Base-by-base conservation (phyloP, 305 asterid genomes). In the Coffea humblotiana region DNA sequence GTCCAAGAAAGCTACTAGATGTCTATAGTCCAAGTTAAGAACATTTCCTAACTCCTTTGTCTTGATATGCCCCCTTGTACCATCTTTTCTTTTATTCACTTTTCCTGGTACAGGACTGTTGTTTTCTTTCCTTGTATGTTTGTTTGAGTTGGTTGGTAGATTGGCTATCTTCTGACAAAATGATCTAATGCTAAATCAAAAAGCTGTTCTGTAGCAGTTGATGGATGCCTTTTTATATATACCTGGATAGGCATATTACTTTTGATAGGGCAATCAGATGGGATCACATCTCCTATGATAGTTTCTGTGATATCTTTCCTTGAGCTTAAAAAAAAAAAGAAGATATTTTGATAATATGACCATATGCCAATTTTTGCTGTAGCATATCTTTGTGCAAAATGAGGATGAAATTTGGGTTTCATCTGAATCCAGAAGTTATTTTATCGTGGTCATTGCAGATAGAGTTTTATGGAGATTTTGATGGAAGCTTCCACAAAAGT, bases 391-490 rank as follows among this genome's bases (percentile, higher is more conserved):
- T 54, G 45, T 52, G 16, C 45, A 1, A 14, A 13, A 47, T 32
- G 18, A 49, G 70, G 60, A 63, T 79, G 48, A 15, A 65, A 25
- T 14, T 37, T 13, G 8, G 40, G 12, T 74, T 79, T 64, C 27
- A 27, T 49, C 25, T 67, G 47, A 58, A 37, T 56, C 18, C 10
- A 2, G 63, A 54, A 29, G 29, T 65, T 75, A 21, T 47, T 70
- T 75, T 68, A 7, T 51, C 18, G 6, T 81, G 74, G 15, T 74
- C 14, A 48, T 35, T 82, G 79, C 90, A 93, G 99, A 91, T 95
- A 82, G 99, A 95, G 76, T 95, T 95, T 84, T 95, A 92, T 77
- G 99, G 98, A 82, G 99, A 95, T 85, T 92, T 94, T 71, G 99
- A 95, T 48, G 98, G 94, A 79, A 93, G 97, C 90, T 92, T 95